Conservation (phyloP, 768 basidiomycete genomes). For the Saitozyma sp. region DNA sequence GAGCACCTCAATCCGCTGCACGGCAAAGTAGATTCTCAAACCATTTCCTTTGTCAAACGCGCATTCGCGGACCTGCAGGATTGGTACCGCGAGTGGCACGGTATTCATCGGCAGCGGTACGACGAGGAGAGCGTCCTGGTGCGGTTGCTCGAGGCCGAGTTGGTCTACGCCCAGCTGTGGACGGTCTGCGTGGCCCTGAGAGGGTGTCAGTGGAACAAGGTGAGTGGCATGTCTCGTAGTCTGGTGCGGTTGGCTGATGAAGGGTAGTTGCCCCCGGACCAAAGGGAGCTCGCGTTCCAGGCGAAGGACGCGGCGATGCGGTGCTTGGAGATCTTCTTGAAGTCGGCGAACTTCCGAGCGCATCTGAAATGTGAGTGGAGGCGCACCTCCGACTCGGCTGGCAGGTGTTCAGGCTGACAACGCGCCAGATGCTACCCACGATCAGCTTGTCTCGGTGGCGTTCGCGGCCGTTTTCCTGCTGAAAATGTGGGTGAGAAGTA, state of each 20-base stretch:
- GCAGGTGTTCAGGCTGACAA: constrained; percentile 42
- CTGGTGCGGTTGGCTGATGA: neutral
- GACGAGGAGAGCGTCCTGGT: constrained; percentile 81
- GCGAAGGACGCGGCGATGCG: constrained; percentile 89
- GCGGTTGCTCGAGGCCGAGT: constrained; percentile 81
- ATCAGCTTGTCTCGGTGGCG: constrained; percentile 84
- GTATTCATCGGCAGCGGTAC: constrained; percentile 68
- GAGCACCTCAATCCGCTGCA: constrained; percentile 83
- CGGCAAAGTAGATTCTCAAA: constrained; percentile 80
- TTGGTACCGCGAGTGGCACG: constrained; percentile 88
- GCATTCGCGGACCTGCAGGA: constrained; percentile 82
- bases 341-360: constrained; percentile 53
- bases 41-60: constrained; percentile 80
- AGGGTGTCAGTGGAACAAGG: constrained; percentile 89
- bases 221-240: constrained; percentile 6
- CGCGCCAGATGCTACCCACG: constrained; percentile 80
- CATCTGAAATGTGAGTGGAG: constrained; percentile 36
- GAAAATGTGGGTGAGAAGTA: constrained; percentile 62
- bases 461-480: constrained; percentile 88
- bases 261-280: constrained; percentile 76
- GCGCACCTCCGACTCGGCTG: neutral
- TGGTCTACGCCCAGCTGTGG: constrained; percentile 93
- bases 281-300: constrained; percentile 90
- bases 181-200: constrained; percentile 87
- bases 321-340: constrained; percentile 80